Evolutionary conservation across 1,284 basidiomycete genomes (phyloP).

Genomic region (Neolentinus lepideus): DNA sequence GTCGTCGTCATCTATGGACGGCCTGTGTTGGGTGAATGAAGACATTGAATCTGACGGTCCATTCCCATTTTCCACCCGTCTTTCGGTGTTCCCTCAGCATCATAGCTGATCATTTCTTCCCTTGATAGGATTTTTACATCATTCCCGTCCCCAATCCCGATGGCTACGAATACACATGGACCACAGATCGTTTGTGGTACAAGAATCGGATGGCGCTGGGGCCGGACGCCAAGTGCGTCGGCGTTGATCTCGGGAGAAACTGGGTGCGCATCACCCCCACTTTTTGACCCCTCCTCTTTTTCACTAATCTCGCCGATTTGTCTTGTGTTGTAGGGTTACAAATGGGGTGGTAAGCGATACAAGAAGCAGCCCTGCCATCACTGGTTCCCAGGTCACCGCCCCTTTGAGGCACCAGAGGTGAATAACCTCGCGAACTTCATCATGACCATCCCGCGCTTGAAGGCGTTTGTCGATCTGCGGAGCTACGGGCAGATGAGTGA

Average conservation of each 20-base stretch:
- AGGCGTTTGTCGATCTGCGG: constrained; percentile 70
- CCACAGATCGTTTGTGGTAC: constrained; percentile 68
- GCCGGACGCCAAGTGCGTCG: constrained; percentile 45
- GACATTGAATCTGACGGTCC: background rate
- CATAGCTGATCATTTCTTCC: background rate
- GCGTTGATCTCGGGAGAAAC: constrained; percentile 76
- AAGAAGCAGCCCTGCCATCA: constrained; percentile 54
- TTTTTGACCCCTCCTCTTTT: background rate
- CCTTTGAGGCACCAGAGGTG: constrained; percentile 75
- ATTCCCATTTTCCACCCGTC: background rate
- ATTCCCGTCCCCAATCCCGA: constrained; percentile 81
- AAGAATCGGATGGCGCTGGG: constrained; percentile 58
- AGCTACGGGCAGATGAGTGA: constrained; percentile 81
- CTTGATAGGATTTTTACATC: constrained; percentile 59
- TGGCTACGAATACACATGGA: constrained; percentile 65
- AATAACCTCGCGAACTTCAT: constrained; percentile 71
- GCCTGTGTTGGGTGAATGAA: no score
- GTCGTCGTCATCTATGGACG: no score
- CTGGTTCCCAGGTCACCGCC: constrained; percentile 63
- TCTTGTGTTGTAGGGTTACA: constrained; percentile 41
- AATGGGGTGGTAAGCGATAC: constrained; percentile 39
- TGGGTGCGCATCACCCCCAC: constrained; percentile 7
- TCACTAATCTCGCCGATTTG: background rate
- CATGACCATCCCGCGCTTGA: constrained; percentile 41
- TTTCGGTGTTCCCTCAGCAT: background rate